Percentiles rank a stretch among this genome's conserved stretches.
phyloP scores from a whole-genome alignment of 179 eudicot genomes.

The Silene coronaria region DNA sequence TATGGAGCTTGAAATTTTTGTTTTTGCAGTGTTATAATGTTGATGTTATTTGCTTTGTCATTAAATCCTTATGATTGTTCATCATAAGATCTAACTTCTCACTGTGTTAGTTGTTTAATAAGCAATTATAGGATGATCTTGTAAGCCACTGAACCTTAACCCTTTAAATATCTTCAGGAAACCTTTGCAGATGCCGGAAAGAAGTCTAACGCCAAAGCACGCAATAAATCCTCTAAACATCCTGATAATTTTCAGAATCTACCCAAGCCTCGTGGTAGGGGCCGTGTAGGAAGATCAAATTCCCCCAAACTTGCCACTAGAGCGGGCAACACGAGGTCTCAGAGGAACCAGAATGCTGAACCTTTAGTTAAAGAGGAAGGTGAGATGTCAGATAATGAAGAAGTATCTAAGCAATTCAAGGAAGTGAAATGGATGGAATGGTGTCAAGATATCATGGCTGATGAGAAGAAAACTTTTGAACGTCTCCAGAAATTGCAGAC shows the following conservation, averaged over 20 bases:
- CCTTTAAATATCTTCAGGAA: constrained; percentile 51
- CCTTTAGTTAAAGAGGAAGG: constrained; percentile 94
- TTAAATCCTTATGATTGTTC: not conserved
- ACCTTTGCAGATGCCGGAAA: constrained; percentile 59
- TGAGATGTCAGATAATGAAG: constrained; percentile 96
- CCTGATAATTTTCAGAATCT: constrained; percentile 34
- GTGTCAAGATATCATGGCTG: constrained; percentile 92
- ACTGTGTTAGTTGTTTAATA: not conserved
- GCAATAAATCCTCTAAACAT: constrained; percentile 61
- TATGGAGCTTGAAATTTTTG: not conserved
- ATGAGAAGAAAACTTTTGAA: constrained; percentile 72
- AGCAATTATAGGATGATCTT: not conserved
- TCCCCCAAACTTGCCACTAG: constrained; percentile 37
- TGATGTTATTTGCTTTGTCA: not conserved
- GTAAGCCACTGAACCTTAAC: not conserved
- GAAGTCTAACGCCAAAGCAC: constrained; percentile 48
- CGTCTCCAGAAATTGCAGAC: constrained; percentile 88
- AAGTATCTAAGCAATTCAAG: constrained; percentile 95
- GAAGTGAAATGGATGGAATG: constrained; percentile 99
- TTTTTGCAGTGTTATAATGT: constrained; percentile 6
- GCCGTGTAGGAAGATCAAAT: constrained; percentile 50
- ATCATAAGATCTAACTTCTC: not conserved
- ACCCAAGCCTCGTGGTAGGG: constrained; percentile 44
- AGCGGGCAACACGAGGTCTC: constrained; percentile 40
- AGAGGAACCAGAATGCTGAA: constrained; percentile 57